Conservation (phyloP, 345 rosid species). For the Eucalyptus pumila region DNA sequence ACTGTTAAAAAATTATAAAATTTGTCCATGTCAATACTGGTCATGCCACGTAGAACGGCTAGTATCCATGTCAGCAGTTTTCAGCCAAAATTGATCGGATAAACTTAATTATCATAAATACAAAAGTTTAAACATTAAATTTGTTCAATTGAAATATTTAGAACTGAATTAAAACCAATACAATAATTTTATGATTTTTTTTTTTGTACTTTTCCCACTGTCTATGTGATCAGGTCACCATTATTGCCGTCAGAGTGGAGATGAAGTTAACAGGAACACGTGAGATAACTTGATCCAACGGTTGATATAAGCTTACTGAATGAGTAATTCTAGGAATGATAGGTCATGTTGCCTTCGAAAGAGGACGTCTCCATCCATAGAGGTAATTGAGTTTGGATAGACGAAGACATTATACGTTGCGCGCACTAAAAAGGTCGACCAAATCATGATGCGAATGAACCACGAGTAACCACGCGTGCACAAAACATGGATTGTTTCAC, state of each 20-base stretch:
- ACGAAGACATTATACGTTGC: neutral
- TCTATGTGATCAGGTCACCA: neutral
- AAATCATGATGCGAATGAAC: neutral
- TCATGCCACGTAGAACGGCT: accelerated
- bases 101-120: no score
- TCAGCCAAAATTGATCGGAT: accelerated
- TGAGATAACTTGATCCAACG: neutral
- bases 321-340: neutral
- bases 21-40: accelerated
- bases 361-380: neutral
- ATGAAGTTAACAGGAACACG: neutral
- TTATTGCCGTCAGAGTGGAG: neutral
- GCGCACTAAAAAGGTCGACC: neutral
- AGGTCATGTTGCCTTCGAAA: neutral
- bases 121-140: no score
- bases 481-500: neutral
- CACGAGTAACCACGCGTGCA: neutral
- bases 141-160: no score
- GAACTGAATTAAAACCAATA: accelerated
- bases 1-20: no score
- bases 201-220: no score
- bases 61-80: accelerated
- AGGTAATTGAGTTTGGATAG: neutral
- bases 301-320: neutral
- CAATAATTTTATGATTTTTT: no score